phyloP scores from a whole-genome alignment of 2,329 filamentous ascomycete genomes.

The Trichoderma semiorbis region DNA sequence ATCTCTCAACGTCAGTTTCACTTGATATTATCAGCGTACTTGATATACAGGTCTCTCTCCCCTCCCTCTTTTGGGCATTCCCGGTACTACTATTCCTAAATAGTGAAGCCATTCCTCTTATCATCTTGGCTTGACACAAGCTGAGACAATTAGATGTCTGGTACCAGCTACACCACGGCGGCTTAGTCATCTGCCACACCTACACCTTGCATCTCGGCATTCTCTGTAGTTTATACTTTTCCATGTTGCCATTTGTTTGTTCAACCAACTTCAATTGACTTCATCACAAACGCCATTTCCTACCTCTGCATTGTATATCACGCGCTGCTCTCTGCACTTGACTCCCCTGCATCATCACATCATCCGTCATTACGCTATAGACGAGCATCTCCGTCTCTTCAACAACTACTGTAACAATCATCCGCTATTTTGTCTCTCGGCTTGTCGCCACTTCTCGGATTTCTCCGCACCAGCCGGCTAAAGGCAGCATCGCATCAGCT shows the following conservation, averaged over 20 bases:
- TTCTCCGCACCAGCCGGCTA: conserved; percentile 15
- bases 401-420: not conserved
- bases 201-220: not conserved
- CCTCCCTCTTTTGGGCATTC: not conserved
- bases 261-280: not conserved
- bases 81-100: not conserved
- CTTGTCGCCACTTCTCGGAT: not conserved
- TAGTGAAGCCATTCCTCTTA: not conserved
- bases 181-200: not conserved
- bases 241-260: not conserved
- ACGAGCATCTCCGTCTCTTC: not conserved
- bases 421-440: not conserved
- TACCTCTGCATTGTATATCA: not conserved
- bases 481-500: not conserved
- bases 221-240: not conserved
- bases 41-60: not conserved
- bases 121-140: not conserved
- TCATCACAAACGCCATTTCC: not conserved
- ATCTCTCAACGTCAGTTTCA: not conserved
- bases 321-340: not conserved
- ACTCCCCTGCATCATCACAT: not conserved
- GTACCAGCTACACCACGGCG: not conserved
- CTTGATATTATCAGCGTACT: not conserved
- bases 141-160: not conserved
- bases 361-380: not conserved